These are phyloP conservation scores for Rhizopus arrhizus DNA, from an alignment of 371 early-diverging fungal genomes.

Conservation along the genomic window DNA sequence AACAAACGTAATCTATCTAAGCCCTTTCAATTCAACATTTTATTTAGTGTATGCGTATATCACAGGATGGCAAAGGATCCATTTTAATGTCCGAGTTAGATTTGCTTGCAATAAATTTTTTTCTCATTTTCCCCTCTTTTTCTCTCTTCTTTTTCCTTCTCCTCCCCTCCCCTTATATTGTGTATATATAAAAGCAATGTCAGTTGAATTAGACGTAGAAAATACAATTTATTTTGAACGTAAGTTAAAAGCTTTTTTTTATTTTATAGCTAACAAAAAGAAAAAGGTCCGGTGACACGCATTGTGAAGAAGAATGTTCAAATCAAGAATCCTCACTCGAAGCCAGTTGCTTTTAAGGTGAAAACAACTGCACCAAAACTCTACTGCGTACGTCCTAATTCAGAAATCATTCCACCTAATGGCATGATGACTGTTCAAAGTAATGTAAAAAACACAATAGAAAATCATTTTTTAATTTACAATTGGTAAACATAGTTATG, in stretches of 20 bases:
- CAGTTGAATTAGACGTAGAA: constrained; percentile 20
- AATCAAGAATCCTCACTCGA: constrained; percentile 61
- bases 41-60: too few relatives aligned
- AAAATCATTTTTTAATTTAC: not conserved
- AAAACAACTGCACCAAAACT: constrained; percentile 93
- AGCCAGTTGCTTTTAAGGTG: constrained; percentile 81
- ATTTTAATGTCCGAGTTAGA: constrained; percentile 1
- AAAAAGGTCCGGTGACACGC: constrained; percentile 68
- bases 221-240: constrained; percentile 26
- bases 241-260: constrained; percentile 12
- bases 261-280: not conserved
- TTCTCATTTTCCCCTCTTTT: not conserved
- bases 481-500: constrained; percentile 50
- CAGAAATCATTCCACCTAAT: constrained; percentile 73
- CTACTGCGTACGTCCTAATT: constrained; percentile 90
- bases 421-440: constrained; percentile 63
- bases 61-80: too few relatives aligned
- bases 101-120: not conserved
- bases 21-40: too few relatives aligned
- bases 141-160: not conserved
- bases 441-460: constrained; percentile 28
- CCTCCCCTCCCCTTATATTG: not conserved
- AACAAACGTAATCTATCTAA: too few relatives aligned
- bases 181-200: constrained; percentile 16
- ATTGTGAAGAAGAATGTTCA: constrained; percentile 55